Evolutionary conservation across 768 basidiomycete species (phyloP).

Genomic region (Pleurotus citrinopileatus): DNA sequence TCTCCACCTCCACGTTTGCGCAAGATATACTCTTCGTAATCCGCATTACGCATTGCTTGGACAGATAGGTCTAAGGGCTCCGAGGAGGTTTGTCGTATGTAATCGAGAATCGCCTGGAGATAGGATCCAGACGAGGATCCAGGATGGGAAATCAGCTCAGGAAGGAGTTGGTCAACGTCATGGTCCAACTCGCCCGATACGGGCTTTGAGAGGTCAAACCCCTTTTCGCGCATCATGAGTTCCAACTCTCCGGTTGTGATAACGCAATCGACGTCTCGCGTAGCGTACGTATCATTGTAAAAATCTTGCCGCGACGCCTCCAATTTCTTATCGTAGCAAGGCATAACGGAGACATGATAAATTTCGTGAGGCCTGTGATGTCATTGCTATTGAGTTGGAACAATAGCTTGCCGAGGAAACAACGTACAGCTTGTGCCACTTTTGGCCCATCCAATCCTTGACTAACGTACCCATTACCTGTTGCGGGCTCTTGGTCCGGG

Average conservation of each 20-base stretch:
- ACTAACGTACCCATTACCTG: conserved; percentile 92
- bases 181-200: conserved; percentile 51
- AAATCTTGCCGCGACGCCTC: conserved; percentile 96
- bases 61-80: conserved; percentile 47
- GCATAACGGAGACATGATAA: conserved; percentile 98
- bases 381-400: conserved; percentile 1
- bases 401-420: conserved; percentile 4
- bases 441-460: conserved; percentile 78
- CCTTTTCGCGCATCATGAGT: conserved; percentile 76
- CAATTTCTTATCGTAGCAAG: conserved; percentile 99
- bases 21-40: conserved; percentile 76
- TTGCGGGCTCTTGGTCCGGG: conserved; percentile 87
- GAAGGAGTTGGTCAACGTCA: conserved; percentile 34
- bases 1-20: conserved; percentile 41
- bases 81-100: conserved; percentile 40
- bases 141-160: conserved; percentile 72
- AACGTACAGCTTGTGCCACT: conserved; percentile 69
- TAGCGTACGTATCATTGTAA: conserved; percentile 75
- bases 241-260: conserved; percentile 95
- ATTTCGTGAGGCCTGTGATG: conserved; percentile 71
- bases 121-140: conserved; percentile 95
- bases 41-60: conserved; percentile 64
- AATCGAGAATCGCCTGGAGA: conserved; percentile 72
- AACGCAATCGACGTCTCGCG: conserved; percentile 95
- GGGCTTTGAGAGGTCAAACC: conserved; percentile 67